Evolutionary conservation across 148 eudicot species (phyloP), one percentile per base, ranked within the genome.

Genomic region (Amaranthus palmeri): DNA sequence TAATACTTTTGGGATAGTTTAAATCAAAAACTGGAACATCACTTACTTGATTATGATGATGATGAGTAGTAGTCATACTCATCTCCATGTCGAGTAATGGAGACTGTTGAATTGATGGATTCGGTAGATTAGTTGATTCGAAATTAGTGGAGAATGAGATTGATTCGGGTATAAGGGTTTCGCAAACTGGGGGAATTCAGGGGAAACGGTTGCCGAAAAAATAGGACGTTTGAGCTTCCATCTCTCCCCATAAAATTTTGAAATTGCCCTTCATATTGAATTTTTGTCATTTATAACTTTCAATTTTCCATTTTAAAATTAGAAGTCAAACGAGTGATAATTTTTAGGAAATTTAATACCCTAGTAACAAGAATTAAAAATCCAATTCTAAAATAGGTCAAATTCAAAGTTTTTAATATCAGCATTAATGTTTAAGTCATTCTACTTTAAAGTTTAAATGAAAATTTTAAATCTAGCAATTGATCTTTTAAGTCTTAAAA

Each of bases 101-200:
- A 25, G 61, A 58, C 6, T 40, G 42, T 9, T 11, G 63, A 45
- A n/a, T 43, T 4, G 41, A 11, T 3, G 65, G 62, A 2, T 71
- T 4, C 1, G 4, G 6, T 2, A 42, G 3, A 64, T 41, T 54
- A 44, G 5, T 65, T 7, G 69, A 5, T 46, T 54, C 45, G 69
- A 54, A 50, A 2, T 75, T 50, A 1, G 72, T 44, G 3, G 66
- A 2, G 41, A 46, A 56, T 66, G 72, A 66, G 13, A 47, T 15
- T 10, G 72, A 58, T 8, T 63, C 14, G 0, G 52, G 45, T 5
- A 53, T 67, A 68, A 75, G 78, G 78, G 78, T 75, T 68, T 53
- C 52, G 61, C 43, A 68, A 58, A 74, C 2, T 8, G 5, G 72
- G 71, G 71, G 43, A 10, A 61, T 4, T 8, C 6, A 66, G 71